Conservation (phyloP, 192 early-diverging fungal genomes). For the Lobulomyces angularis region DNA sequence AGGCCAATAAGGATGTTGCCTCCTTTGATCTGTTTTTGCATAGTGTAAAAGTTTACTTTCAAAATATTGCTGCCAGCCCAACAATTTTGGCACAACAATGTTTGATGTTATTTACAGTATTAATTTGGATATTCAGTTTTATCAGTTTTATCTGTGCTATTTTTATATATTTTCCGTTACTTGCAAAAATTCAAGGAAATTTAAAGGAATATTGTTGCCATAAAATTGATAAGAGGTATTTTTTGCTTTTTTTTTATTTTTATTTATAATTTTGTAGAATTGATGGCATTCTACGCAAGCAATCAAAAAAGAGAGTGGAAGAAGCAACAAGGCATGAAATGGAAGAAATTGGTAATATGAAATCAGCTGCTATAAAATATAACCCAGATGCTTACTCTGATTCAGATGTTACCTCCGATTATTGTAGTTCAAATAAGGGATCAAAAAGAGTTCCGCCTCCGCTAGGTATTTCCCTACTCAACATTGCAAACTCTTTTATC, state of each 20-base stretch:
- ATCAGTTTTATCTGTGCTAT: not conserved
- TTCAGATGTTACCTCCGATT: too few species aligned
- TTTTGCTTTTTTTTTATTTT: too few species aligned
- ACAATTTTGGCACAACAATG: not conserved
- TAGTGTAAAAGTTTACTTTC: not conserved
- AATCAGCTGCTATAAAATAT: too few species aligned
- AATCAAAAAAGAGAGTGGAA: conserved; percentile 32
- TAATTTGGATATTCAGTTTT: conserved; percentile 1
- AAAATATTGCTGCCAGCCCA: not conserved
- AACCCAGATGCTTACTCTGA: too few species aligned
- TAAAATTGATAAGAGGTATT: conserved; percentile 4
- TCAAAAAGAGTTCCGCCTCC: too few species aligned
- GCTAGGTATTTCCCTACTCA: too few species aligned
- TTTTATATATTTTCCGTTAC: not conserved
- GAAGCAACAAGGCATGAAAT: conserved; percentile 26
- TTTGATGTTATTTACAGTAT: not conserved
- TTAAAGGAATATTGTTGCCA: conserved; percentile 3
- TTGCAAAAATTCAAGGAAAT: conserved; percentile 3
- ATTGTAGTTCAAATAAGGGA: too few species aligned
- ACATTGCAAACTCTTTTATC: too few species aligned
- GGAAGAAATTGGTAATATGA: too few species aligned
- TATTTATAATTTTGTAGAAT: too few species aligned
- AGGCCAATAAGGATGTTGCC: not conserved
- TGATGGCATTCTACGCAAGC: conserved; percentile 39
- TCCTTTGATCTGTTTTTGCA: not conserved